Conservation (phyloP, 306 rosid species). For the Bauhinia variegata region DNA sequence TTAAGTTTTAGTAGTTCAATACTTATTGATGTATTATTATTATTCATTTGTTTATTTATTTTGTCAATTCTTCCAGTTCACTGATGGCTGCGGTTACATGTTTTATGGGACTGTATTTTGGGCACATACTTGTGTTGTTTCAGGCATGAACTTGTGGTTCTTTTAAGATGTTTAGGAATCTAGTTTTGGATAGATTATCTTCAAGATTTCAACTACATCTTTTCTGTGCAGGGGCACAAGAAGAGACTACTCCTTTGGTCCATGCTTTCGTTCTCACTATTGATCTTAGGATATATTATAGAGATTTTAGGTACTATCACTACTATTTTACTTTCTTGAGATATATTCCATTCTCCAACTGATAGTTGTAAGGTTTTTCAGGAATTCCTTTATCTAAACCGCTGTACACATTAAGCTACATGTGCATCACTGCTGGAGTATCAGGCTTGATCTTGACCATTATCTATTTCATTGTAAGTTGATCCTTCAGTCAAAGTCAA, state of each 20-base stretch:
- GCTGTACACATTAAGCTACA: slow-evolving; percentile 76
- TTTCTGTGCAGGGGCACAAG: slow-evolving; percentile 57
- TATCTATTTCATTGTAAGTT: slow-evolving; percentile 67
- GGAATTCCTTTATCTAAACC: slow-evolving; percentile 81
- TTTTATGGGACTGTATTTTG: slow-evolving; percentile 68
- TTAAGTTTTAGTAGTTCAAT: background rate
- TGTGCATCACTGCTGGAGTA: slow-evolving; percentile 71
- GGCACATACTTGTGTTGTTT: slow-evolving; percentile 66
- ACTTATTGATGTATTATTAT: background rate
- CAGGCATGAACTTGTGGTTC: slow-evolving; percentile 47
- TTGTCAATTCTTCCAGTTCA: slow-evolving; percentile 59
- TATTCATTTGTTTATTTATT: slow-evolving; percentile 37
- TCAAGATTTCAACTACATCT: slow-evolving; percentile 28
- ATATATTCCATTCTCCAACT: slow-evolving; percentile 27
- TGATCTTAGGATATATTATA: slow-evolving; percentile 58
- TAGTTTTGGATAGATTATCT: slow-evolving; percentile 20
- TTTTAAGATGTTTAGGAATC: slow-evolving; percentile 22
- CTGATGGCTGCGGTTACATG: slow-evolving; percentile 82
- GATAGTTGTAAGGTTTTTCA: slow-evolving; percentile 42
- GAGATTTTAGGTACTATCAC: slow-evolving; percentile 59
- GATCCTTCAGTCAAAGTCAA: background rate
- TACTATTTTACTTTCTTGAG: slow-evolving; percentile 9
- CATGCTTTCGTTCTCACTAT: slow-evolving; percentile 51
- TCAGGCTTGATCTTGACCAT: slow-evolving; percentile 67
- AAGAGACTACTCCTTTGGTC: slow-evolving; percentile 64